Percentiles rank a stretch among this genome's conserved stretches.
These are phyloP conservation scores for Penicillium hordei DNA, from an alignment of 2,329 filamentous ascomycete genomes.

Conservation along the genomic window DNA sequence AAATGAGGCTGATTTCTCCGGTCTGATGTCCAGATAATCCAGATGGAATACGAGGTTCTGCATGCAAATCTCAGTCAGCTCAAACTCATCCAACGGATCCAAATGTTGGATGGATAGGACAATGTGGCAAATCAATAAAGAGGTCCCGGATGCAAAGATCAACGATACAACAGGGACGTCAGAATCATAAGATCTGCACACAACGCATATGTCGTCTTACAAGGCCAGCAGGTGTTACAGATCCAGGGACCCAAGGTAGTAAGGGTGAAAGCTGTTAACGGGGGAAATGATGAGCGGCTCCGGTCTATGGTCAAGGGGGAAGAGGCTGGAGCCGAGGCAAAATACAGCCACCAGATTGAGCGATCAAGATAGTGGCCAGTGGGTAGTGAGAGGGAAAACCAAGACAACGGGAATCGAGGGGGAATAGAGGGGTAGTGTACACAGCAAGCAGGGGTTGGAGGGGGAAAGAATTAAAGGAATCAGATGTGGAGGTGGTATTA, in stretches of 20 bases:
- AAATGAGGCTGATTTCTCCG: conserved; percentile 5
- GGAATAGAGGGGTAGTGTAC: not conserved
- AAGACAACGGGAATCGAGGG: not conserved
- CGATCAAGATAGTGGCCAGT: conserved; percentile 3
- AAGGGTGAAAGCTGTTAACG: not conserved
- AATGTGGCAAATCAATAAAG: conserved; percentile 1
- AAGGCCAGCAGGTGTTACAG: conserved; percentile 12
- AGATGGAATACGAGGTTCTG: conserved; percentile 4
- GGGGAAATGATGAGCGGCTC: not conserved
- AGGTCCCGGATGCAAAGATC: not conserved
- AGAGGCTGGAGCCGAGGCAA: not conserved
- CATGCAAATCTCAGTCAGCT: conserved; percentile 6
- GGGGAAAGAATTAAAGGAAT: not conserved
- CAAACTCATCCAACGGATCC: not conserved
- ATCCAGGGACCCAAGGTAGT: not conserved
- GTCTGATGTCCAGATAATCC: conserved; percentile 7
- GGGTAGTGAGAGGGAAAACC: conserved; percentile 1
- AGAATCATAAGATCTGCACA: conserved; percentile 1
- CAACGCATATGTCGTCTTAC: conserved; percentile 8
- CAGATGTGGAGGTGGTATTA: not conserved
- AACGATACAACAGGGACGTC: conserved; percentile 7
- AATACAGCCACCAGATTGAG: conserved; percentile 5
- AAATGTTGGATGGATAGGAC: not conserved
- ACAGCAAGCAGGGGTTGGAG: not conserved
- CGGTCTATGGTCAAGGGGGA: not conserved